Conservation (phyloP, 768 basidiomycete genomes). For the Kwoniella sp. region DNA sequence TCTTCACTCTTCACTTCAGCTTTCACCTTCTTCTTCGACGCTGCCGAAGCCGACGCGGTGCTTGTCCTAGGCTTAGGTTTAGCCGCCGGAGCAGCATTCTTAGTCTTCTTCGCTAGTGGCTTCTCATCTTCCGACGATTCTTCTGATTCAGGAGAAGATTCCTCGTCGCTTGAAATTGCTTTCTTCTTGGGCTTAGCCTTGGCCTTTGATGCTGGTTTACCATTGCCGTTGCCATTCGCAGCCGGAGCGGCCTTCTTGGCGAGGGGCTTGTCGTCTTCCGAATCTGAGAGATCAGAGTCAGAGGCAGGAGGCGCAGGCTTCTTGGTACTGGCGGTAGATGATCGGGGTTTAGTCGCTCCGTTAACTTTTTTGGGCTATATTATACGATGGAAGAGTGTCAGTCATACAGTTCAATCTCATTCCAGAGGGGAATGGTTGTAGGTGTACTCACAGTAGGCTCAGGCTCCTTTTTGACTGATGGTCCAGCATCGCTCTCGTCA, state of each 20-base stretch:
- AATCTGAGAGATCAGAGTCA: conserved; percentile 31
- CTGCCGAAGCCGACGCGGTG: conserved; percentile 58
- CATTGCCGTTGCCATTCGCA: no score
- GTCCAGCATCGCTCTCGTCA: conserved; percentile 36
- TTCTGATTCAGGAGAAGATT: conserved; percentile 50
- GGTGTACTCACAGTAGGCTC: conserved; percentile 15
- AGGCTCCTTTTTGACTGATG: conserved; percentile 39
- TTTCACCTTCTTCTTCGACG: conserved; percentile 34
- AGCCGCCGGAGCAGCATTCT: conserved; percentile 59
- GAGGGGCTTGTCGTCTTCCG: conserved; percentile 57
- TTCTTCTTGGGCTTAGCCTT: conserved; percentile 60
- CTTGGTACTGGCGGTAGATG: conserved; percentile 11
- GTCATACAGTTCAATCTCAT: neutral
- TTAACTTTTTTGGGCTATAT: conserved; percentile 25
- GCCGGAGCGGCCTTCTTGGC: conserved; percentile 56
- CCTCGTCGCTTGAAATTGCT: conserved; percentile 24
- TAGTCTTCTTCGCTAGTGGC: conserved; percentile 60
- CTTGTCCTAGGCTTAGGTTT: conserved; percentile 56
- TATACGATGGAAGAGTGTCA: neutral
- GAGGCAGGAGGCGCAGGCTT: conserved; percentile 9
- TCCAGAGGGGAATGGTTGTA: neutral
- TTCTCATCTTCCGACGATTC: conserved; percentile 50
- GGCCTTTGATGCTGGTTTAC: conserved; percentile 35
- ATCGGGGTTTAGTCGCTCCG: conserved; percentile 24
- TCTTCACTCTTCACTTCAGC: conserved; percentile 24